Conservation (phyloP, 495 filamentous ascomycete genomes). For the Tuber umbilicatum region DNA sequence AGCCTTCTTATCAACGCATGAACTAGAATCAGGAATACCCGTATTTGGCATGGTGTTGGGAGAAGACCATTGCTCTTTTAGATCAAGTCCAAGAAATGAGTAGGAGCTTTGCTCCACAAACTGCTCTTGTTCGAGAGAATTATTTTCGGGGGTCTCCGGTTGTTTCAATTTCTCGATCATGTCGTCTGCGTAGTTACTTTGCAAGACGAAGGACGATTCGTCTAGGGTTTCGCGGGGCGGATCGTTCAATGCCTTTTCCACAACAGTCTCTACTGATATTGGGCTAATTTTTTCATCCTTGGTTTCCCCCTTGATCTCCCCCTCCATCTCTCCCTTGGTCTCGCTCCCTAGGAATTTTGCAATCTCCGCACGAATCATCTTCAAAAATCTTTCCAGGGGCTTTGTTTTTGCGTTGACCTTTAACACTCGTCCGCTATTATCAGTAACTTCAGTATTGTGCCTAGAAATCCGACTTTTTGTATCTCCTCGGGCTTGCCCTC, state of each 20-base stretch:
- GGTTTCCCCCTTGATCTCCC: background rate
- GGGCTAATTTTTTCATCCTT: background rate
- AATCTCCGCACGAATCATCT: background rate
- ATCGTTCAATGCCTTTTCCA: background rate
- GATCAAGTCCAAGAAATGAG: background rate
- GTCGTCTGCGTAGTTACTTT: background rate
- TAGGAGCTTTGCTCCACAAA: constrained; percentile 1
- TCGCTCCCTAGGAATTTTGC: background rate
- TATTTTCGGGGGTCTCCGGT: background rate
- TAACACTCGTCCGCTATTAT: background rate
- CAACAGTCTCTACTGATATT: background rate
- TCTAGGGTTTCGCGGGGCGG: background rate
- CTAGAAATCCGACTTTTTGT: background rate
- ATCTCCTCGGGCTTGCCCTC: background rate
- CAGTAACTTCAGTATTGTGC: background rate
- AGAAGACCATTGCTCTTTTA: background rate
- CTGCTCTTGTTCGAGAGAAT: background rate
- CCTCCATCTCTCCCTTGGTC: background rate
- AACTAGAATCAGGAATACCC: background rate
- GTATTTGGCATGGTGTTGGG: background rate
- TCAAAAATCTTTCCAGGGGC: background rate
- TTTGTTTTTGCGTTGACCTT: background rate
- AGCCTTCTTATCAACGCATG: background rate
- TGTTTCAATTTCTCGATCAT: background rate
- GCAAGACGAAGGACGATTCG: background rate